These are phyloP conservation scores for Leucogyrophana mollusca DNA, from an alignment of 768 basidiomycete genomes.

Conservation along the genomic window DNA sequence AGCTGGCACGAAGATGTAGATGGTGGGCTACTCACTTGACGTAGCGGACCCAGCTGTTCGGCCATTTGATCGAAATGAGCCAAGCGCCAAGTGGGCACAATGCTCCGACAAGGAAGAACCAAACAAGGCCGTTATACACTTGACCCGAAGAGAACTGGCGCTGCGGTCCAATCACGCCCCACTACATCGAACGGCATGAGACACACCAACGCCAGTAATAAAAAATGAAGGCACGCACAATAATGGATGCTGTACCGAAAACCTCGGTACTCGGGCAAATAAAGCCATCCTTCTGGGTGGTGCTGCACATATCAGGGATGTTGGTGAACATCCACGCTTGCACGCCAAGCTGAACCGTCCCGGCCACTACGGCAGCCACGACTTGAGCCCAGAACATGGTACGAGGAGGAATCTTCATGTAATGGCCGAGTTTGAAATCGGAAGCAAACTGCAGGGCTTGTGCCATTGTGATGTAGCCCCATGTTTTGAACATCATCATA, in stretches of 20 bases:
- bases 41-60: conserved; percentile 55
- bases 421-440: conserved; percentile 74
- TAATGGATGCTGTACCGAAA: conserved; percentile 61
- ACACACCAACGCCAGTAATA: too few species aligned
- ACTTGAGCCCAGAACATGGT: conserved; percentile 65
- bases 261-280: conserved; percentile 70
- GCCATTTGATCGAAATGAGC: conserved; percentile 50
- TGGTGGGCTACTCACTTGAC: conserved; percentile 45
- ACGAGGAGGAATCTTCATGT: conserved; percentile 69
- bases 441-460: conserved; percentile 64
- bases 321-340: conserved; percentile 77
- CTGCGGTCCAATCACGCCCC: conserved; percentile 69
- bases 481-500: conserved; percentile 81
- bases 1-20: background rate
- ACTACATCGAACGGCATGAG: conserved; percentile 2
- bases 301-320: conserved; percentile 58
- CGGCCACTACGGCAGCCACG: conserved; percentile 58
- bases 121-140: conserved; percentile 55
- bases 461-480: conserved; percentile 66
- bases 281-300: conserved; percentile 58
- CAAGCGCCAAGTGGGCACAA: conserved; percentile 52
- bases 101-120: conserved; percentile 77
- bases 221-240: too few species aligned
- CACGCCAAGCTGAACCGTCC: conserved; percentile 67
- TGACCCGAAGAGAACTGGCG: conserved; percentile 63